Evolutionary conservation across 2,329 filamentous ascomycete species (phyloP), one percentile per base, ranked within the genome.

Genomic region (Cercospora sp.): DNA sequence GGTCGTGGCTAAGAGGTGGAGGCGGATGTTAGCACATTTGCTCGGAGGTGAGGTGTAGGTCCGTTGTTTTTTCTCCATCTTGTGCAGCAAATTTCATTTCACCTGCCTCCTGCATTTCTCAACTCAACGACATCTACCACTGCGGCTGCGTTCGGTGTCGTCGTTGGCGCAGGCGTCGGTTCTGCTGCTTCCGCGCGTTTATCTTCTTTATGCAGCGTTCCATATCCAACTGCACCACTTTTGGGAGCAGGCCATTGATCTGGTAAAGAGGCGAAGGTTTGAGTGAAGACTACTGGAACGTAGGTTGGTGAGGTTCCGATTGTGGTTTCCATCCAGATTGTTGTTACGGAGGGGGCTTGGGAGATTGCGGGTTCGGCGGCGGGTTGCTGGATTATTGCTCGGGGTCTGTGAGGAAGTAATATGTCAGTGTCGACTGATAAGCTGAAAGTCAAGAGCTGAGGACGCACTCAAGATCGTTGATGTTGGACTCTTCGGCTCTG

Each of bases 211-310:
- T 53, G 42, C 12, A 68, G 16, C 2, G 66, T 77, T n/a, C 77
- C 76, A 16, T 73, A 65, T 45, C 77, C 77, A 28, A 78, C 76
- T 1, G 51, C 18, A 16, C 77, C 77, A 3, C 39, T 58, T 12
- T 64, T 70, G 0, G 76, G 69, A 2, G 66, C 67, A 5, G 74
- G 69, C 64, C 64, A 70, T 67, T 78, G 75, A 55, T 76, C 74
- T 5, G 73, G 74, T 0, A 77, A 70, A 5, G 65, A 42, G 16
- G 71, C 71, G 65, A 78, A 78, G 2, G 73, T 75, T 42, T 79
- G 77, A 1, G 77, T 77, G 70, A 75, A 77, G 65, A 74, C 61
- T 60, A 75, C 64, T 28, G 71, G 42, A 16, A 72, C 61, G 48
- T 70, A 78, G 48, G 74, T 76, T 20, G 66, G 69, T 1, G 70